A percentile compares a stretch with the other conserved stretches of the same genome.
Evolutionary conservation across 2,329 filamentous ascomycete genomes (phyloP).

Genomic region (Penicillium fuscoglaucum): DNA sequence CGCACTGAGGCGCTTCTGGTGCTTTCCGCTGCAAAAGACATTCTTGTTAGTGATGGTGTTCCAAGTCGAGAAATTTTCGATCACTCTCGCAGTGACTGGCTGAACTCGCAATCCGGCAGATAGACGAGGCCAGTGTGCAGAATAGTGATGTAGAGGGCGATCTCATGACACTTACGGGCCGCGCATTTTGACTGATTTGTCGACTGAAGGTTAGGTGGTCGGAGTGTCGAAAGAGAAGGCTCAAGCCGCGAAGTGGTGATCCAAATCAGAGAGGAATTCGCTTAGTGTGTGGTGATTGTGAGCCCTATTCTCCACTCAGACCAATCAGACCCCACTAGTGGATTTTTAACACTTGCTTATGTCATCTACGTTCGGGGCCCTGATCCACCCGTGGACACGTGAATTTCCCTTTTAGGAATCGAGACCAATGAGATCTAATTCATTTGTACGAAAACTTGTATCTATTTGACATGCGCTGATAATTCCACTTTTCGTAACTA

Average conservation of each 20-base stretch:
- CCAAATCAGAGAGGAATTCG: conserved; percentile 25
- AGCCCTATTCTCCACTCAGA: conserved; percentile 34
- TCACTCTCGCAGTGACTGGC: conserved; percentile 7
- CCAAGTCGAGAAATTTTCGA: conserved; percentile 10
- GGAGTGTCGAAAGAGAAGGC: conserved; percentile 34
- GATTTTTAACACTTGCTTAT: background rate
- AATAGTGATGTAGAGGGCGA: background rate
- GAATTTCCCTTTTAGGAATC: conserved; percentile 7
- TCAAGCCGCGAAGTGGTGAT: conserved; percentile 21
- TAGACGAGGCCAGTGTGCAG: conserved; percentile 6
- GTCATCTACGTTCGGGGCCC: background rate
- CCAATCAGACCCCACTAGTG: conserved; percentile 17
- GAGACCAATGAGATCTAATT: conserved; percentile 2
- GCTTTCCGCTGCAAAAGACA: conserved; percentile 75
- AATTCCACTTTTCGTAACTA: conserved; percentile 18
- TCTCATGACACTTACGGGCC: conserved; percentile 55
- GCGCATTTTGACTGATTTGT: conserved; percentile 53
- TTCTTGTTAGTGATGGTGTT: conserved; percentile 28
- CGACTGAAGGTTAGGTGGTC: conserved; percentile 40
- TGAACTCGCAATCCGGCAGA: background rate
- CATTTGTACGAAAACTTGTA: conserved; percentile 4
- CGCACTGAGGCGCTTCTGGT: conserved; percentile 99
- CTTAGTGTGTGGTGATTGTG: conserved; percentile 36
- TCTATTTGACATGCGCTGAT: conserved; percentile 22
- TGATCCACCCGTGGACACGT: conserved; percentile 5